These are phyloP conservation scores for Psidium guajava DNA, from an alignment of 345 rosid genomes.

Conservation along the genomic window DNA sequence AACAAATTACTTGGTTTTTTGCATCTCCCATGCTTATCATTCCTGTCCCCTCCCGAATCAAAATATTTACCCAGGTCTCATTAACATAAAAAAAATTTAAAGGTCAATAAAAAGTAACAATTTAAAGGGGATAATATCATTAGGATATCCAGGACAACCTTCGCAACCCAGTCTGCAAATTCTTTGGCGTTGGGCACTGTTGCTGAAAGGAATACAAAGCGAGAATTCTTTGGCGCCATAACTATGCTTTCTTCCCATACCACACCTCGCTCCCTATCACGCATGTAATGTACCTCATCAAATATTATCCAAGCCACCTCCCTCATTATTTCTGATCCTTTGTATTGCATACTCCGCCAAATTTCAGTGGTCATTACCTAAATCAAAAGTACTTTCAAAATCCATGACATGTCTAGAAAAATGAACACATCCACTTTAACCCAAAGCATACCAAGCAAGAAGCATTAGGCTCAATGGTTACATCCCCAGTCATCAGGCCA, in stretches of 20 bases:
- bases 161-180: slow-evolving; percentile 99
- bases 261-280: slow-evolving; percentile 96
- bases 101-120: background rate
- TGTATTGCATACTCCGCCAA: slow-evolving; percentile 98
- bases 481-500: slow-evolving; percentile 98
- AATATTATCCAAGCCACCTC: slow-evolving; percentile 97
- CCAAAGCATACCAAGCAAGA: slow-evolving; percentile 64
- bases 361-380: slow-evolving; percentile 99
- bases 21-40: background rate
- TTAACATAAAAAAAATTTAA: background rate
- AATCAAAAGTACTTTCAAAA: slow-evolving; percentile 14
- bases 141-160: slow-evolving; percentile 30
- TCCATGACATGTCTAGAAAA: background rate
- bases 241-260: slow-evolving; percentile 99
- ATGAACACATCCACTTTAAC: background rate
- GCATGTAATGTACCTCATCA: slow-evolving; percentile 99
- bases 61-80: background rate
- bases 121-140: background rate
- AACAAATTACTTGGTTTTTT: background rate
- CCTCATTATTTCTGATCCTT: slow-evolving; percentile 83
- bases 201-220: slow-evolving; percentile 93
- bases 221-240: slow-evolving; percentile 92
- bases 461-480: slow-evolving; percentile 91
- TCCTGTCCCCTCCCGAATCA: background rate
- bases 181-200: slow-evolving; percentile 99